These are phyloP conservation scores for Phaeosphaeriaceae sp. DNA, from an alignment of 2,329 filamentous ascomycete species.

Conservation along the genomic window DNA sequence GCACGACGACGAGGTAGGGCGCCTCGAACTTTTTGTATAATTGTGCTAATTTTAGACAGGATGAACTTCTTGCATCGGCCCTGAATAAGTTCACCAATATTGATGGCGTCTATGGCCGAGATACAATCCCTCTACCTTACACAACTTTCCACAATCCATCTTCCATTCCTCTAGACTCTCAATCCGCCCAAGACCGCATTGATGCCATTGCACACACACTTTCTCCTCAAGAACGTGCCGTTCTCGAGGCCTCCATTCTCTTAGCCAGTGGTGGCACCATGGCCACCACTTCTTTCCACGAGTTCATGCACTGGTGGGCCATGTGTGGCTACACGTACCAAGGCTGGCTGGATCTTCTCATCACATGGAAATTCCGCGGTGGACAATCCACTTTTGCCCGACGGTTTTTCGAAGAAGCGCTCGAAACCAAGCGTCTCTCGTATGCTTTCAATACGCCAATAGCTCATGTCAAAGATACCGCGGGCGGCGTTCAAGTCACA, in stretches of 20 bases:
- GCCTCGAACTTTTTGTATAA: not conserved
- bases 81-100: slow-evolving; percentile 57
- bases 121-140: slow-evolving; percentile 53
- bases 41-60: slow-evolving; percentile 14
- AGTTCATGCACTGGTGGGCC: slow-evolving; percentile 57
- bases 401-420: slow-evolving; percentile 55
- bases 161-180: slow-evolving; percentile 13
- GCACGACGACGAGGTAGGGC: slow-evolving; percentile 51
- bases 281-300: slow-evolving; percentile 54
- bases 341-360: slow-evolving; percentile 53
- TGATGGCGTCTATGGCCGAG: slow-evolving; percentile 51
- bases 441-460: slow-evolving; percentile 54
- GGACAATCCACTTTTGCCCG: slow-evolving; percentile 57
- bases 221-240: slow-evolving; percentile 50
- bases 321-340: slow-evolving; percentile 29
- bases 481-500: slow-evolving; percentile 41
- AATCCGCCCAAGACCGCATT: slow-evolving; percentile 53
- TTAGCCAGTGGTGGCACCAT: slow-evolving; percentile 54
- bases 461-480: slow-evolving; percentile 38
- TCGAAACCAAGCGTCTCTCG: slow-evolving; percentile 46
- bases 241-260: slow-evolving; percentile 52
- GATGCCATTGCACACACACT: slow-evolving; percentile 49
- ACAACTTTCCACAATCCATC: slow-evolving; percentile 25
- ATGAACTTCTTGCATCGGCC: slow-evolving; percentile 22
- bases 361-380: slow-evolving; percentile 41